Evolutionary conservation across 148 eudicot species (phyloP).

Genomic region (Rhododendron vialii): DNA sequence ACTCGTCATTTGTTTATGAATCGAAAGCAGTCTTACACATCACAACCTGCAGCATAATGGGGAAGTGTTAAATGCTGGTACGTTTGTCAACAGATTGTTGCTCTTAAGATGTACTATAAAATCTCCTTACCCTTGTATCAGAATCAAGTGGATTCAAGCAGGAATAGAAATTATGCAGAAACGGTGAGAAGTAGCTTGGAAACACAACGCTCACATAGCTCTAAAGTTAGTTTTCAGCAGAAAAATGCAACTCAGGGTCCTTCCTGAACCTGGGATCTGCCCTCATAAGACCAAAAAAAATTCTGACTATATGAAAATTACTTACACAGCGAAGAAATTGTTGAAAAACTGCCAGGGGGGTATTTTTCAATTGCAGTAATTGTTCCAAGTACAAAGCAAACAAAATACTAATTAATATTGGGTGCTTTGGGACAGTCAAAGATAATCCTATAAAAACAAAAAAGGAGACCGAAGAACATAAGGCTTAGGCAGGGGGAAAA

Average conservation of each 20-base stretch:
- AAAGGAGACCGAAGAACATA: neutral
- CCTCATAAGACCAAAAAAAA: neutral
- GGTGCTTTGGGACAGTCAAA: neutral
- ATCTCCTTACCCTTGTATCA: conserved; percentile 73
- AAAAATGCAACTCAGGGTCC: conserved; percentile 72
- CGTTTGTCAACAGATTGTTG: neutral
- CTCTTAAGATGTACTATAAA: neutral
- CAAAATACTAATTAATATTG: neutral
- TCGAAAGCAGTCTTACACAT: conserved; percentile 47
- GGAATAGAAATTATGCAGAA: conserved; percentile 83
- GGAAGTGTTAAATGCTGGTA: conserved; percentile 14
- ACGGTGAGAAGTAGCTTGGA: conserved; percentile 85
- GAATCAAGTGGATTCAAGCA: conserved; percentile 74
- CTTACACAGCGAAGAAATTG: neutral
- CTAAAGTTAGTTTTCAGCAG: conserved; percentile 86
- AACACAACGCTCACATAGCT: conserved; percentile 74
- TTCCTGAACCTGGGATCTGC: conserved; percentile 93
- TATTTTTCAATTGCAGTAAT: neutral
- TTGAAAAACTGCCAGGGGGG: neutral
- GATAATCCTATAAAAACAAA: neutral
- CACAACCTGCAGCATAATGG: conserved; percentile 54
- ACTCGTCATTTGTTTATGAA: conserved; percentile 70
- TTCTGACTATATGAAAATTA: conserved; percentile 8
- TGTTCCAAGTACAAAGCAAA: neutral
- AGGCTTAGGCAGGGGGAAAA: neutral